Evolutionary conservation across 495 filamentous ascomycete genomes (phyloP).

Genomic region (Tuber melanosporum): DNA sequence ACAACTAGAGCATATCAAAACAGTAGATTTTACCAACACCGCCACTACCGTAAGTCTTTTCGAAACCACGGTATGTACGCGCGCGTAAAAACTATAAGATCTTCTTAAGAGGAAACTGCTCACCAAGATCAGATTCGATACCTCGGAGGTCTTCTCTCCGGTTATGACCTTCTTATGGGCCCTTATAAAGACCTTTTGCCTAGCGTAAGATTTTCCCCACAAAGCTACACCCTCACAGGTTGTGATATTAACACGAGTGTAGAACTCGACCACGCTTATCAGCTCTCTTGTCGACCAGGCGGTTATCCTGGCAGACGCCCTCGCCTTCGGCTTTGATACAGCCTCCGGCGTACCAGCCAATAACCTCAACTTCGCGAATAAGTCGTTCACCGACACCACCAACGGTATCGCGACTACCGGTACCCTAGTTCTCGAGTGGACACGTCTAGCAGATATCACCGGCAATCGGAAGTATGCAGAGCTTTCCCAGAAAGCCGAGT

Average conservation of each 20-base stretch:
- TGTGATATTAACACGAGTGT: conserved; percentile 12
- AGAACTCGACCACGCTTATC: conserved; percentile 44
- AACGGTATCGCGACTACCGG: conserved; percentile 69
- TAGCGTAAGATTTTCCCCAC: conserved; percentile 29
- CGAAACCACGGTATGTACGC: conserved; percentile 58
- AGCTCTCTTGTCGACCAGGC: conserved; percentile 58
- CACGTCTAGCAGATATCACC: conserved; percentile 69
- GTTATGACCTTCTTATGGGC: conserved; percentile 72
- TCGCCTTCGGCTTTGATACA: conserved; percentile 74
- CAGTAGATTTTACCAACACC: conserved; percentile 62
- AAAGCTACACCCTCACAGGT: not conserved
- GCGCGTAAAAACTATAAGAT: not conserved
- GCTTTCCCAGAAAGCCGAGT: conserved; percentile 63
- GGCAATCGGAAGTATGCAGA: conserved; percentile 59
- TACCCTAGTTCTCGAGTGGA: conserved; percentile 79
- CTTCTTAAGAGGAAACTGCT: not conserved
- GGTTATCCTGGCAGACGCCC: conserved; percentile 59
- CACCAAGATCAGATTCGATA: conserved; percentile 59
- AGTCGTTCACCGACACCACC: conserved; percentile 47
- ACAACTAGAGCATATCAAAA: conserved; percentile 62
- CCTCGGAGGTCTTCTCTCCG: conserved; percentile 70
- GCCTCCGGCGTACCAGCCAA: conserved; percentile 71
- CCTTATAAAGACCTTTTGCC: conserved; percentile 53
- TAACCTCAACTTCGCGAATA: conserved; percentile 55
- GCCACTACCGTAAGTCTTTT: conserved; percentile 62